phyloP scores from a whole-genome alignment of 129 eudicot genomes.

The Helichrysum umbraculigerum region DNA sequence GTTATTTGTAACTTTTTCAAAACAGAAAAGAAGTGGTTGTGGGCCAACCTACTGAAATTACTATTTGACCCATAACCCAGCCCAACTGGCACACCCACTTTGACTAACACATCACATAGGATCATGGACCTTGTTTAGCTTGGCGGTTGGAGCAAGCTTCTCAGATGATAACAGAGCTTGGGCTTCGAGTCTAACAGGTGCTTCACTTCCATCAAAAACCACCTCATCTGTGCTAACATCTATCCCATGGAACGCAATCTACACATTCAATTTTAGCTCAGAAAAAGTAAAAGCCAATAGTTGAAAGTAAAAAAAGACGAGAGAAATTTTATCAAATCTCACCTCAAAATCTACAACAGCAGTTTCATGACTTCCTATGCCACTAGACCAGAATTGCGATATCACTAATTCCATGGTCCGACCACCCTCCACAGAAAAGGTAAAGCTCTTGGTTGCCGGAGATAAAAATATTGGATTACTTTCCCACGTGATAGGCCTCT shows the following conservation, averaged over 20 bases:
- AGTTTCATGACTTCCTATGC: constrained; percentile 83
- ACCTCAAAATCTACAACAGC: constrained; percentile 91
- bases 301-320: constrained; percentile 5
- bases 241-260: constrained; percentile 92
- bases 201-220: constrained; percentile 93
- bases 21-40: neutral
- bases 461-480: constrained; percentile 68
- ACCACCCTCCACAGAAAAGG: constrained; percentile 84
- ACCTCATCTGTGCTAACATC: constrained; percentile 67
- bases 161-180: constrained; percentile 80
- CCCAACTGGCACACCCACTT: neutral
- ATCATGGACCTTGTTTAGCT: constrained; percentile 63
- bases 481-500: constrained; percentile 90
- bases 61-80: neutral
- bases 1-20: neutral
- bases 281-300: constrained; percentile 4
- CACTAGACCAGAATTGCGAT: constrained; percentile 99
- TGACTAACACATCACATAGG: neutral
- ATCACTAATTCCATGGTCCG: constrained; percentile 89
- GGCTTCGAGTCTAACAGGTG: constrained; percentile 86
- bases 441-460: constrained; percentile 88
- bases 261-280: constrained; percentile 20
- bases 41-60: constrained; percentile 6
- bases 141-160: constrained; percentile 76
- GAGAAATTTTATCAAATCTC: constrained; percentile 23